Percentiles rank a stretch among this genome's conserved stretches.
Evolutionary conservation across 306 rosid species (phyloP).

Genomic region (Erythrophleum fordii): DNA sequence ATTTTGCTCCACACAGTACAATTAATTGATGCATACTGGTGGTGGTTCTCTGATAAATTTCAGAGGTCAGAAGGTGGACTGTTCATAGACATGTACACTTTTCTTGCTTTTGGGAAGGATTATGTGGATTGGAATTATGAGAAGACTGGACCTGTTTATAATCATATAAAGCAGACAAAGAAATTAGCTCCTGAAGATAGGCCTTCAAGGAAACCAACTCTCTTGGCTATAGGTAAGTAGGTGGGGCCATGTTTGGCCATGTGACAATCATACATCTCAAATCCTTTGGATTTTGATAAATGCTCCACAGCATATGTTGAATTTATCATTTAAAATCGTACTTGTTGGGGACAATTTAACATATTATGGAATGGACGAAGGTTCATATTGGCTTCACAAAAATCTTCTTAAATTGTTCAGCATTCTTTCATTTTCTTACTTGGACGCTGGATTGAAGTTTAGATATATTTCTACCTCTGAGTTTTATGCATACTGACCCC

Average conservation of each 20-base stretch:
- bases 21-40: constrained; percentile 10
- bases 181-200: constrained; percentile 83
- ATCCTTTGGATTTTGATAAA: background rate
- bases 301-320: background rate
- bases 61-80: constrained; percentile 95
- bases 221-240: constrained; percentile 76
- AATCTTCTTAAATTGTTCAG: background rate
- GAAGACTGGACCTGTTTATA: constrained; percentile 87
- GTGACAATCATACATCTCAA: background rate
- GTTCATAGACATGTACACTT: constrained; percentile 76
- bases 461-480: no score
- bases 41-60: constrained; percentile 35
- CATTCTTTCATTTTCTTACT: background rate
- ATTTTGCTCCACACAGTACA: background rate
- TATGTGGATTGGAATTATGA: constrained; percentile 81
- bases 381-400: background rate
- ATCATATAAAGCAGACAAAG: constrained; percentile 76
- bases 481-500: no score
- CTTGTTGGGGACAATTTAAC: background rate
- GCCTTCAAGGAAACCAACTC: constrained; percentile 88
- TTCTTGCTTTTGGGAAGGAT: constrained; percentile 90
- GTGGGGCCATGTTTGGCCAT: background rate
- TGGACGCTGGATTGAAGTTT: background rate
- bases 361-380: background rate
- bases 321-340: background rate